These are phyloP conservation scores for Pyrenophora tritici-repentis DNA, from an alignment of 2,329 filamentous ascomycete genomes.

Conservation along the genomic window DNA sequence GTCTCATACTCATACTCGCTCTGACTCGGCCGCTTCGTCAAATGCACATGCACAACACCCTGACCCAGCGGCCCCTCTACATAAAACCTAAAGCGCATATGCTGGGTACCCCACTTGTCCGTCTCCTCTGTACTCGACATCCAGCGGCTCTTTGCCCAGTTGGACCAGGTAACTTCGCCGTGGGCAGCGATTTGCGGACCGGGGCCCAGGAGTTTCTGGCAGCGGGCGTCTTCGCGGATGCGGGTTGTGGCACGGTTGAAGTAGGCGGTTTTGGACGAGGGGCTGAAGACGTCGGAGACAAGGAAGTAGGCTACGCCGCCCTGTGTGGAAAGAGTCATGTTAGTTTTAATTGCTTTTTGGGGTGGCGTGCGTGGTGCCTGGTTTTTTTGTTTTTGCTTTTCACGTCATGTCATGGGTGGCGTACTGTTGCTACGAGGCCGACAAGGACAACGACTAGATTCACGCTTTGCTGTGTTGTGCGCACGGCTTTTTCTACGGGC, in stretches of 20 bases:
- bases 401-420: slow-evolving; percentile 22
- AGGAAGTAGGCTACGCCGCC: slow-evolving; percentile 66
- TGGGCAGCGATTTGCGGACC: slow-evolving; percentile 75
- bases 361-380: too few species aligned
- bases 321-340: slow-evolving; percentile 48
- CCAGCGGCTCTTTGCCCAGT: slow-evolving; percentile 72
- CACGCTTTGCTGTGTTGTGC: slow-evolving; percentile 87
- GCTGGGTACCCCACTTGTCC: slow-evolving; percentile 76
- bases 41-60: slow-evolving; percentile 77
- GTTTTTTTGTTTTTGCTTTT: background rate
- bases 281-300: slow-evolving; percentile 45
- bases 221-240: slow-evolving; percentile 73
- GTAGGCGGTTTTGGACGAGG: slow-evolving; percentile 81
- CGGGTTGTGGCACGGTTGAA: slow-evolving; percentile 86
- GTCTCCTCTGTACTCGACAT: slow-evolving; percentile 68
- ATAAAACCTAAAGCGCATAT: slow-evolving; percentile 83
- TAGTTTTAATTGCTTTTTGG: background rate
- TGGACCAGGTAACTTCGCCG: slow-evolving; percentile 79
- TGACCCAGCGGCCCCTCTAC: slow-evolving; percentile 76
- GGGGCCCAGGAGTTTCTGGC: slow-evolving; percentile 75
- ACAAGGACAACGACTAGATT: slow-evolving; percentile 80
- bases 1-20: slow-evolving; percentile 77
- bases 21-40: slow-evolving; percentile 69
- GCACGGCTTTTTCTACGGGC: slow-evolving; percentile 74
- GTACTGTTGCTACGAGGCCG: slow-evolving; percentile 76